phyloP scores from a whole-genome alignment of 2,329 filamentous ascomycete species.

The Chrysoporthe austroafricana region DNA sequence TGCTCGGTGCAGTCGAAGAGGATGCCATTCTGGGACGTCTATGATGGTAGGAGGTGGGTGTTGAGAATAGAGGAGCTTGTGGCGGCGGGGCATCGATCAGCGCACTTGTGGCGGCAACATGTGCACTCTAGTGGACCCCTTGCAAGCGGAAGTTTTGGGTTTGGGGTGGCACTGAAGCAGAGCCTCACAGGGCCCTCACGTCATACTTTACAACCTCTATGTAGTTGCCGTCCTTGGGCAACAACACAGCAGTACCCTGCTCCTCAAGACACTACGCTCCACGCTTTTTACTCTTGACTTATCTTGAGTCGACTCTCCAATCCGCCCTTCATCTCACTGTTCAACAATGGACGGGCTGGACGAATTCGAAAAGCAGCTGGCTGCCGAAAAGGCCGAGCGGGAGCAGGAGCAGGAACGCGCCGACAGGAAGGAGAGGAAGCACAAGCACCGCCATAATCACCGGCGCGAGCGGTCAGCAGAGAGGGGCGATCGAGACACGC shows the following conservation, averaged over 20 bases:
- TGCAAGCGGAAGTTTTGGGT: slow-evolving; percentile 1
- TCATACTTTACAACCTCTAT: not conserved
- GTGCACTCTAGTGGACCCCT: not conserved
- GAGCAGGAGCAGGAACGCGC: slow-evolving; percentile 35
- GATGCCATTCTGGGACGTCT: slow-evolving; percentile 30
- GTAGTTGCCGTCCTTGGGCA: not conserved
- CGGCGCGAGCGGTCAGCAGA: slow-evolving; percentile 37
- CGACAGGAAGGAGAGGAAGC: slow-evolving; percentile 36
- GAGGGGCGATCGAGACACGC: slow-evolving; percentile 34
- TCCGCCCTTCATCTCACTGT: not conserved
- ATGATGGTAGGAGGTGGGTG: not conserved
- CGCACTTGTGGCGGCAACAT: not conserved
- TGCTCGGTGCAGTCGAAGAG: slow-evolving; percentile 25
- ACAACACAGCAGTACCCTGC: not conserved
- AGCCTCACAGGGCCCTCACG: slow-evolving; percentile 10
- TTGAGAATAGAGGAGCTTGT: slow-evolving; percentile 6
- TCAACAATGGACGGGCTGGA: slow-evolving; percentile 35
- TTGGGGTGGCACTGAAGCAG: slow-evolving; percentile 12
- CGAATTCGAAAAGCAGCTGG: slow-evolving; percentile 45
- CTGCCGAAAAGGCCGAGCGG: slow-evolving; percentile 40
- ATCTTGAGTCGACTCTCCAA: not conserved
- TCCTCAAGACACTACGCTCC: not conserved
- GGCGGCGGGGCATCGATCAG: slow-evolving; percentile 22
- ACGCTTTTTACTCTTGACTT: not conserved
- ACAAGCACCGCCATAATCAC: slow-evolving; percentile 36